A percentile compares a stretch with the other conserved stretches of the same genome.
phyloP scores from a whole-genome alignment of 2,329 filamentous ascomycete species.

The Colletotrichum sojae region DNA sequence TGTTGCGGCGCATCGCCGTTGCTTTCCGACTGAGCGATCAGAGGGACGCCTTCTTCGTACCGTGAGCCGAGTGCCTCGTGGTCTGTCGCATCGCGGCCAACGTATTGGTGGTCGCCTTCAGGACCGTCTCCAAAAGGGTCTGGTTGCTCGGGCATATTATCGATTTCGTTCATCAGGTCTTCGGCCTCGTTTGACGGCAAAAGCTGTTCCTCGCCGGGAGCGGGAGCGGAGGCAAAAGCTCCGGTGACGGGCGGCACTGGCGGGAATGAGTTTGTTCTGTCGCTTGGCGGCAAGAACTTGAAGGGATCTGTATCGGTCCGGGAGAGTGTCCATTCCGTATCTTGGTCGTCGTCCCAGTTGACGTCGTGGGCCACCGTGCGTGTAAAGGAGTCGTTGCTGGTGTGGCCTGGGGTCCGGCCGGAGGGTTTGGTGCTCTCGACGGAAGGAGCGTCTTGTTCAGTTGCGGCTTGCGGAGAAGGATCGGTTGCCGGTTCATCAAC shows the following conservation, averaged over 20 bases:
- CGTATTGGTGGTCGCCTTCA: conserved; percentile 49
- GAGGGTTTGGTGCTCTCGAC: conserved; percentile 25
- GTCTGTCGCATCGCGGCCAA: conserved; percentile 60
- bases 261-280: conserved; percentile 76
- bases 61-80: conserved; percentile 68
- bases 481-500: not conserved
- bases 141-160: conserved; percentile 59
- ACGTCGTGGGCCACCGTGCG: conserved; percentile 75
- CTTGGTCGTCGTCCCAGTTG: conserved; percentile 71
- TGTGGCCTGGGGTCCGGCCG: conserved; percentile 53
- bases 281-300: conserved; percentile 70
- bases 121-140: conserved; percentile 53
- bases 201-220: conserved; percentile 51
- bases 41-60: conserved; percentile 78
- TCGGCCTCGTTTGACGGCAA: conserved; percentile 66
- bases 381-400: conserved; percentile 74
- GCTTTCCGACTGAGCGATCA: conserved; percentile 62
- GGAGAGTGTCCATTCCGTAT: conserved; percentile 69
- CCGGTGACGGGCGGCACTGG: conserved; percentile 60
- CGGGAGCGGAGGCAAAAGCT: conserved; percentile 14
- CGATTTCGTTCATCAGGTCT: conserved; percentile 67
- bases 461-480: not conserved
- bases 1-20: conserved; percentile 45
- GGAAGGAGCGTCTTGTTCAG: not conserved
- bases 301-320: conserved; percentile 70